phyloP scores from a whole-genome alignment of 257 asterid genomes.

The Coffea canephora region DNA sequence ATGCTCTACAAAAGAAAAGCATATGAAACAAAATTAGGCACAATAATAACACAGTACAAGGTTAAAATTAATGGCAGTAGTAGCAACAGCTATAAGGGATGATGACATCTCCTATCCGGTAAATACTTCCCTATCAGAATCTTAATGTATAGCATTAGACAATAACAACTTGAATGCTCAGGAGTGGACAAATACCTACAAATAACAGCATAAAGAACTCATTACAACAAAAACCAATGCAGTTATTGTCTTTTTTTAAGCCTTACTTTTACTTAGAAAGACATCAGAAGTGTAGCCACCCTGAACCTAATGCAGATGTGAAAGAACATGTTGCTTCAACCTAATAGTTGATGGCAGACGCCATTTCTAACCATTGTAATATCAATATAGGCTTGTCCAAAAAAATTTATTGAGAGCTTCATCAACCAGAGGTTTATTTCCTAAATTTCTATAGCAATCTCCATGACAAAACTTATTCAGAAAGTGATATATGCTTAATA shows the following conservation, averaged over 20 bases:
- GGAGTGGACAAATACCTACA: not conserved
- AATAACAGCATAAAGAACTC: not conserved
- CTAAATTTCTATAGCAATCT: not conserved
- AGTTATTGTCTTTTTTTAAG: no score
- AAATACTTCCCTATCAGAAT: not conserved
- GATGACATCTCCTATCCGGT: conserved; percentile 5
- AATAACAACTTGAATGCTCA: not conserved
- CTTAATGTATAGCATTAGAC: not conserved
- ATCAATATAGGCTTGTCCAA: no score
- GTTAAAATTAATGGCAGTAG: not conserved
- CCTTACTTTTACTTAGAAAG: no score
- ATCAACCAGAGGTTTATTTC: not conserved
- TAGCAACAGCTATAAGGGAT: not conserved
- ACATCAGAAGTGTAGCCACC: no score
- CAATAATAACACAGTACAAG: not conserved
- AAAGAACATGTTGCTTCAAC: no score
- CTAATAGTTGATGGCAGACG: no score
- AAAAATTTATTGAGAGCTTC: not conserved
- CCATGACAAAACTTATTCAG: not conserved
- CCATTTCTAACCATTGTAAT: no score
- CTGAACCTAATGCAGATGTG: no score
- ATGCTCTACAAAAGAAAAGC: conserved; percentile 58
- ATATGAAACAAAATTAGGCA: conserved; percentile 10
- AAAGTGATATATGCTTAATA: not conserved
- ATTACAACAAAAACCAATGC: no score